Evolutionary conservation across 257 asterid species (phyloP), one percentile per base, ranked within the genome.

Genomic region (Anisodus tanguticus): DNA sequence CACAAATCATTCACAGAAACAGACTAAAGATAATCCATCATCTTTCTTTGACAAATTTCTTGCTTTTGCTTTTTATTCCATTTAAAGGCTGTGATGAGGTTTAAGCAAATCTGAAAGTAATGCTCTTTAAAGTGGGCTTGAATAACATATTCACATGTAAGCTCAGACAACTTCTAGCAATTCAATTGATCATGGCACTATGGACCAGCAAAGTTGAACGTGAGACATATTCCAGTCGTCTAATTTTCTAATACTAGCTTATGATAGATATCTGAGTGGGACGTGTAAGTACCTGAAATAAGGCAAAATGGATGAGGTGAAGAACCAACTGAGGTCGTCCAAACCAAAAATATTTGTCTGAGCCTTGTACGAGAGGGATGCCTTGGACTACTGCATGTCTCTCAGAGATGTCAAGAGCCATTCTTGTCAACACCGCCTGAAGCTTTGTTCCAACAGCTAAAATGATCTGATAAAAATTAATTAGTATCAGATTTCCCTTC

Each of bases 371-470:
- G 26, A 68, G 60, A 22, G 87, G 88, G 17, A 83, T 81, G 53
- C 88, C 87, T n/a, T 67, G 57, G 57, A 88, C 85, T 47, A 85
- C 86, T 19, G 87, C 76, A 2, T 76, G 55, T 80, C 83, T 71
- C 71, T 87, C 88, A 55, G 86, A 79, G 74, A 87, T 87, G 60
- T 83, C 83, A 59, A 79, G 86, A 80, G 88, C 88, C 90, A 87
- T 85, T 68, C 82, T 86, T 69, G 84, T 87, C 57, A 87, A 79
- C 51, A 85, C 82, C 11, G 81, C 60, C 67, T 87, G 74, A 59
- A 87, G 89, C 83, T 82, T 70, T 12, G 88, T 84, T 13, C 88
- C 86, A 54, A 83, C 79, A 35, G 84, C 74, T 60, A 87, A 55
- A 10, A 83, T 64, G 43, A 87, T 79, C 88, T 83, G 88, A 2